Evolutionary conservation across 768 basidiomycete genomes (phyloP), one percentile per base, ranked within the genome.

Genomic region (Serpula lacrymans): DNA sequence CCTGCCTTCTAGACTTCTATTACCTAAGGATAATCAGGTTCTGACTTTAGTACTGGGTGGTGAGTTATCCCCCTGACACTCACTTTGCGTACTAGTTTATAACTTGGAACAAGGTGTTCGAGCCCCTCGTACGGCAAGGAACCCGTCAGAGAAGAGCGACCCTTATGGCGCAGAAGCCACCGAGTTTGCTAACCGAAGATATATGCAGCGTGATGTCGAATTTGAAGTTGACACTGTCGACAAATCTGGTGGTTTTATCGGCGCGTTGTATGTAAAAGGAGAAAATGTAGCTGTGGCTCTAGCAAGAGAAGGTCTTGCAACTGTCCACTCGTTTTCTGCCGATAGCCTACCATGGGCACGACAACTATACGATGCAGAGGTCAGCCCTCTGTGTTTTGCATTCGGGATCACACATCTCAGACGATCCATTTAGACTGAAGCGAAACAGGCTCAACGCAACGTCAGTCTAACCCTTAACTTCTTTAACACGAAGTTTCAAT

Each of bases 241-340:
- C 69, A 97, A 96, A 64, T 84, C 86, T 4, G 95, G 95, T 27
- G 96, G 96, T 3, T 97, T 95, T 63, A 94, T 97, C 49, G 94
- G 94, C 11, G 65, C 84, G 1, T 71, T 98, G 40, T 94, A 84
- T 61, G 41, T 87, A 50, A 95, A 91, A 58, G 80, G 74, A 1
- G 85, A 89, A 49, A 98, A 96, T 60, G 86, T 75, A 28, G 96
- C 93, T 2, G 69, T 93, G 27, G 64, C 80, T n/a, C 74, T 99
- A 18, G 80, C 84, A 16, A 77, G 75, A 43, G 93, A 96, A 63
- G 95, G 95, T 23, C 69, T 93, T 34, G 96, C 92, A 2, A 79
- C 77, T 5, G 86, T 97, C 3, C 92, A 97, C 58, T 67, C 81
- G 4, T 94, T 87, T 62, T 91, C 93, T 14, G 89, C 90, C 5